Base-by-base conservation (phyloP, 805 yeast species). In the Candida sphagnicola region DNA sequence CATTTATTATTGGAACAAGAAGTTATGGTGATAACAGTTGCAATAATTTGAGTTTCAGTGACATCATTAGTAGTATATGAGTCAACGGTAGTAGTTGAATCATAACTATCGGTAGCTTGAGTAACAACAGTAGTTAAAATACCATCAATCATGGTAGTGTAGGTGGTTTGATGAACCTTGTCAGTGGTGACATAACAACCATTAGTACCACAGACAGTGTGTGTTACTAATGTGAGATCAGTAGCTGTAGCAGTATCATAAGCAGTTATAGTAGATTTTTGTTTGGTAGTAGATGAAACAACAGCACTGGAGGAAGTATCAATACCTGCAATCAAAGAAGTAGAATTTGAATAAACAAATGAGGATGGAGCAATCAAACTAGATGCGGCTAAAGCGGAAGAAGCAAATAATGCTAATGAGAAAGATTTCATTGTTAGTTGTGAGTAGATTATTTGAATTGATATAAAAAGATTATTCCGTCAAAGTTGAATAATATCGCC, bases 61-160 rank as follows among this genome's bases (percentile, higher is more conserved):
- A 48, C 40, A 12, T 31, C 48, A 18, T 55, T 50, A 17, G 57
- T 49, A 26, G 41, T 47, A 18, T 41, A 32, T 5, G 36, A 17
- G 18, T 21, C 42, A 31, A 38, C 23, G 14, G 18, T 18, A 8
- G 30, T 18, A 23, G 39, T 37, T 18, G 29, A 8, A 6, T 21
- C 10, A 21, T 6, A 21, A 10, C 8, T 10, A 6, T 6, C 8
- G 24, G 24, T 21, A 26, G 34, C 32, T 25, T 43, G 26, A 29
- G 38, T 31, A 12, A 17, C 41, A 12, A 54, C 35, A 12, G 43
- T 53, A 18, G 73, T 67, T 49, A 61, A 55, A 16, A 61, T 41
- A 23, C 74, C 74, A 39, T 67, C 59, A 5, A 64, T 56, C 5
- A 64, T 59, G 28, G 70, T 51, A 23, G 69, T 63, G 38, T 53